Percentiles rank a stretch among this genome's conserved stretches.
Conservation (phyloP, 805 yeast genomes). For the Yarrowia phangngaensis region DNA sequence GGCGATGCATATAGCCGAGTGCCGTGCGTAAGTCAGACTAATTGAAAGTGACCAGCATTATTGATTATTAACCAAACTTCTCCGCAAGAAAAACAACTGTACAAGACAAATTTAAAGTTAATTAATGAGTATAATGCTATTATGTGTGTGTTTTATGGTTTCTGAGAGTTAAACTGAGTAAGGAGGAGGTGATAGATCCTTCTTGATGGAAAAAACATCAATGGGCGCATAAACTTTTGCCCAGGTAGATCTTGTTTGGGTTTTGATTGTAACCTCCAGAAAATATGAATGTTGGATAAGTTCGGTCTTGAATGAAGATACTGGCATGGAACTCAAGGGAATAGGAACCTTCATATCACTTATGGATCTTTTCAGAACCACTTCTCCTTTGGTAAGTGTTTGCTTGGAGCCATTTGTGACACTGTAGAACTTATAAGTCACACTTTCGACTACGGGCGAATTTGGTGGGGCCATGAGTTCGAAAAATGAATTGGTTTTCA, state of each 20-base stretch:
- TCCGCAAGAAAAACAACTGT: no score
- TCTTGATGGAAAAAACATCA: not conserved
- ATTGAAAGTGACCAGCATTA: no score
- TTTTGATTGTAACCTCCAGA: conserved; percentile 1
- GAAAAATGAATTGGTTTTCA: conserved; percentile 2
- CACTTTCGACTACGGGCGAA: conserved; percentile 1
- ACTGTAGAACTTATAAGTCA: conserved; percentile 2
- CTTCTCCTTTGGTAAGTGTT: conserved; percentile 6
- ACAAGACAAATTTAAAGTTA: no score
- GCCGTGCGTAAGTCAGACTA: no score
- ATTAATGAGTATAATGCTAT: not conserved
- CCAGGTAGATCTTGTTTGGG: not conserved
- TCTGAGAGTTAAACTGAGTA: conserved; percentile 3
- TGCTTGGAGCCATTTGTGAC: conserved; percentile 9
- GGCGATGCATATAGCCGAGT: no score
- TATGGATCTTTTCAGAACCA: not conserved
- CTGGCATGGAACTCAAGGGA: not conserved
- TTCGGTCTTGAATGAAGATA: conserved; percentile 1
- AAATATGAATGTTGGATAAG: conserved; percentile 2
- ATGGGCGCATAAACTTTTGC: not conserved
- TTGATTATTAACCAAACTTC: no score
- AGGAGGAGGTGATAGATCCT: conserved; percentile 6
- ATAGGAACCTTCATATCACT: conserved; percentile 11
- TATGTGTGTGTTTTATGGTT: not conserved
- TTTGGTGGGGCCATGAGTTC: not conserved